These are phyloP conservation scores for Microsporum ferrugineum DNA, from an alignment of 2,329 filamentous ascomycete genomes.

Conservation along the genomic window DNA sequence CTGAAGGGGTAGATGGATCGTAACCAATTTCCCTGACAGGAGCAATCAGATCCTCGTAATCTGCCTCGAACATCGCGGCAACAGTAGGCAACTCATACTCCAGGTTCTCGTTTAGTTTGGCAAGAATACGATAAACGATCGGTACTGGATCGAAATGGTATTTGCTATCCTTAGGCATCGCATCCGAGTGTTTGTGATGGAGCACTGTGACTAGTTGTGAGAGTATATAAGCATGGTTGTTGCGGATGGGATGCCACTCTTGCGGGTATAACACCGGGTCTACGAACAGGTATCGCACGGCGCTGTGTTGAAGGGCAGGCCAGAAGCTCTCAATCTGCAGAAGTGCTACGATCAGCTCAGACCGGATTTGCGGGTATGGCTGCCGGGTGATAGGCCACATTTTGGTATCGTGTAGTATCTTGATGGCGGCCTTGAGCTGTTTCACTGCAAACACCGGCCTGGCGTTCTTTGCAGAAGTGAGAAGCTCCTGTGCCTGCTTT, in stretches of 20 bases:
- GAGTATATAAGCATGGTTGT: slow-evolving; percentile 36
- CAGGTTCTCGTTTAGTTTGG: slow-evolving; percentile 19
- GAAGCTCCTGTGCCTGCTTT: slow-evolving; percentile 17
- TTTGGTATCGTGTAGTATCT: slow-evolving; percentile 28
- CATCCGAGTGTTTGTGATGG: slow-evolving; percentile 10
- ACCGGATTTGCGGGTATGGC: slow-evolving; percentile 43
- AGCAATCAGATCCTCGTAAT: slow-evolving; percentile 19
- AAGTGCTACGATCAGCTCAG: slow-evolving; percentile 42
- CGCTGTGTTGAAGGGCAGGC: slow-evolving; percentile 41
- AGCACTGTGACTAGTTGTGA: slow-evolving; percentile 21
- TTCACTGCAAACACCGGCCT: slow-evolving; percentile 23
- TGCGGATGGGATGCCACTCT: slow-evolving; percentile 42
- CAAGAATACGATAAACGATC: slow-evolving; percentile 26
- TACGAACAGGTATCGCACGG: slow-evolving; percentile 41
- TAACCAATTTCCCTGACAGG: not conserved
- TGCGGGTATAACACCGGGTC: slow-evolving; percentile 42
- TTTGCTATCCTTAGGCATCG: slow-evolving; percentile 13
- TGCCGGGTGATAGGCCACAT: slow-evolving; percentile 42
- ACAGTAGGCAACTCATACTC: slow-evolving; percentile 25
- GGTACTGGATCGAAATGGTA: slow-evolving; percentile 23
- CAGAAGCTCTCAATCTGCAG: slow-evolving; percentile 35
- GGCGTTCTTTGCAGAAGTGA: slow-evolving; percentile 17
- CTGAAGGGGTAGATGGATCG: not conserved
- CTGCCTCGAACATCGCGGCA: slow-evolving; percentile 17
- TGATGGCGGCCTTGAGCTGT: slow-evolving; percentile 31